Conservation (phyloP, 2,329 filamentous ascomycete species). For the Alternaria dauci region DNA sequence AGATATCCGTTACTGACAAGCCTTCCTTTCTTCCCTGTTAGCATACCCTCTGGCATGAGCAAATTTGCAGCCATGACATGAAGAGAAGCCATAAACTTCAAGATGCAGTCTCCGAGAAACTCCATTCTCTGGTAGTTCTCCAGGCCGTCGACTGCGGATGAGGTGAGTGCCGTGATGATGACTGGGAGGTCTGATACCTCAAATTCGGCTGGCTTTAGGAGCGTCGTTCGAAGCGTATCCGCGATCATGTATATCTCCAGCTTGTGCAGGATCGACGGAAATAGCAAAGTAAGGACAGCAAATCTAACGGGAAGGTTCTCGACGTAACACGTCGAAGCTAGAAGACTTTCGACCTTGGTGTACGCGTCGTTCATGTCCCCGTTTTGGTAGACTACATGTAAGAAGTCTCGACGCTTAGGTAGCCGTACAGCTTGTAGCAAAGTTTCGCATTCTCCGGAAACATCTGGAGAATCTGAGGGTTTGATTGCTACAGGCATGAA, state of each 20-base stretch:
- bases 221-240: constrained; percentile 63
- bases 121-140: constrained; percentile 85
- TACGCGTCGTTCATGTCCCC: constrained; percentile 37
- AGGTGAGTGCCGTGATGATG: constrained; percentile 74
- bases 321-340: constrained; percentile 58
- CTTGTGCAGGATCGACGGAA: constrained; percentile 77
- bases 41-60: constrained; percentile 77
- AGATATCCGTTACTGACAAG: constrained; percentile 81
- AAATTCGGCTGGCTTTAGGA: constrained; percentile 65
- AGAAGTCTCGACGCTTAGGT: constrained; percentile 66
- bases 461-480: not conserved
- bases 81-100: constrained; percentile 77
- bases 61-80: constrained; percentile 69
- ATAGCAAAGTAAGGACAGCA: constrained; percentile 64
- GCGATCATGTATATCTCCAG: constrained; percentile 72
- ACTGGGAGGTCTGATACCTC: constrained; percentile 57
- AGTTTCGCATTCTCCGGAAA: not conserved
- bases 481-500: constrained; percentile 25
- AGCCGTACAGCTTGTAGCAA: constrained; percentile 48
- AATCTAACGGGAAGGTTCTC: constrained; percentile 57
- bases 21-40: constrained; percentile 72
- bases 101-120: constrained; percentile 82
- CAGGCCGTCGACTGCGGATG: constrained; percentile 66
- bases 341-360: constrained; percentile 59
- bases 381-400: constrained; percentile 54